These are phyloP conservation scores for Cladobotryum protrusum DNA, from an alignment of 2,329 filamentous ascomycete genomes.

Conservation along the genomic window DNA sequence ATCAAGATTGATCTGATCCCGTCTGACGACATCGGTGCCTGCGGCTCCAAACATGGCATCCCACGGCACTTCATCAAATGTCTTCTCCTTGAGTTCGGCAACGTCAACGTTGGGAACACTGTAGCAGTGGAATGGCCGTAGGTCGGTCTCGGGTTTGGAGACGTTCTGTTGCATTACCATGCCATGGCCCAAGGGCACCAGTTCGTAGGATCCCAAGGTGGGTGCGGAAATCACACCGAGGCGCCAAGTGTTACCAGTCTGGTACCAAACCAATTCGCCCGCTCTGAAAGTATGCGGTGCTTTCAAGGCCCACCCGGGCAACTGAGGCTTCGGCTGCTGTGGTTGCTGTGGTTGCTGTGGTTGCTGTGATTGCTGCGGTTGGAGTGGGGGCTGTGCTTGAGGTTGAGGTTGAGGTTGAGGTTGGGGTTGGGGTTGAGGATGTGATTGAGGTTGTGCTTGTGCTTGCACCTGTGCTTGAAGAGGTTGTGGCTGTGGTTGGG, in stretches of 20 bases:
- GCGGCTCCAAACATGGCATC: constrained; percentile 28
- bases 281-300: constrained; percentile 36
- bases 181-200: constrained; percentile 37
- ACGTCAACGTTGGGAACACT: constrained; percentile 40
- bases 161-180: constrained; percentile 33
- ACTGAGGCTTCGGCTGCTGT: constrained; percentile 8
- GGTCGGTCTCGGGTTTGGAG: constrained; percentile 33
- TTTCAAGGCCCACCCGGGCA: constrained; percentile 27
- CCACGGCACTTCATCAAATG: constrained; percentile 40
- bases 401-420: constrained; percentile 13
- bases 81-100: constrained; percentile 32
- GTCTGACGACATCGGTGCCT: constrained; percentile 29
- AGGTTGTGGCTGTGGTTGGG: constrained; percentile 6
- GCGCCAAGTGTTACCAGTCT: constrained; percentile 41
- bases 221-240: constrained; percentile 38
- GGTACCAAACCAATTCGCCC: constrained; percentile 47
- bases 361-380: constrained; percentile 1
- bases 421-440: constrained; percentile 16
- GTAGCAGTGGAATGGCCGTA: constrained; percentile 47
- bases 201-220: constrained; percentile 25
- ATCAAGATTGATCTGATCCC: constrained; percentile 39
- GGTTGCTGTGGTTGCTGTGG: not conserved
- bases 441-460: constrained; percentile 15
- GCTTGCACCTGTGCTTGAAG: constrained; percentile 12
- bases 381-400: constrained; percentile 7